A percentile compares a stretch with the other conserved stretches of the same genome.
Conservation (phyloP, 179 eudicot genomes). For the Silene vulgaris region DNA sequence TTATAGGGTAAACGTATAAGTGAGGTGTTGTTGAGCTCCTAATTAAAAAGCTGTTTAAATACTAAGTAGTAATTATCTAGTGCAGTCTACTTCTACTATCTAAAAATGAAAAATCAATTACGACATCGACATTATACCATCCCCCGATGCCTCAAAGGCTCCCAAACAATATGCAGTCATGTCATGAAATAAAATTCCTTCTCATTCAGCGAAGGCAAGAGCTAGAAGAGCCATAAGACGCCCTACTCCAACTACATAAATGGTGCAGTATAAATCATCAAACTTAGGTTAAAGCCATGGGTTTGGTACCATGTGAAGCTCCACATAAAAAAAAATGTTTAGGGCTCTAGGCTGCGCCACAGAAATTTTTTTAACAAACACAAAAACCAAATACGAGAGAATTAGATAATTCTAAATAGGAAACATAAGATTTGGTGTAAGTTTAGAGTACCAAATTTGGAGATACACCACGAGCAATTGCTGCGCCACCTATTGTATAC, state of each 20-base stretch:
- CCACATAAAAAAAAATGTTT: too few species aligned
- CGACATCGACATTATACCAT: not conserved
- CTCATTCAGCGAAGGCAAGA: not conserved
- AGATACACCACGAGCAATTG: conserved; percentile 98
- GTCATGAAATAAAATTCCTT: not conserved
- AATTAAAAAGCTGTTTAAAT: not conserved
- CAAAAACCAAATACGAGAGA: not conserved
- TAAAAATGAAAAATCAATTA: too few species aligned
- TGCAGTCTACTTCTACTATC: not conserved
- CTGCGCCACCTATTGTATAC: conserved; percentile 89
- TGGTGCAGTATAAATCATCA: too few species aligned
- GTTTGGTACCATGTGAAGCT: too few species aligned
- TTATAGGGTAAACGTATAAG: not conserved
- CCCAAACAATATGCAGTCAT: not conserved
- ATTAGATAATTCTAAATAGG: not conserved
- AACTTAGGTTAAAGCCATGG: too few species aligned
- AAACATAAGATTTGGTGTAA: not conserved
- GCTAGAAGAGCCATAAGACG: not conserved
- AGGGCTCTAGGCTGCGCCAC: too few species aligned
- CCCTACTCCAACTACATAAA: too few species aligned
- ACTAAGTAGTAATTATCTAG: not conserved
- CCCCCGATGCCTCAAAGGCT: not conserved
- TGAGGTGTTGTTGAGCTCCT: not conserved
- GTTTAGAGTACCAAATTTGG: conserved; percentile 65
- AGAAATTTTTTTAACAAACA: not conserved